phyloP scores from a whole-genome alignment of 352 stramenopile genomes.

The Elongisporangium senticosum region DNA sequence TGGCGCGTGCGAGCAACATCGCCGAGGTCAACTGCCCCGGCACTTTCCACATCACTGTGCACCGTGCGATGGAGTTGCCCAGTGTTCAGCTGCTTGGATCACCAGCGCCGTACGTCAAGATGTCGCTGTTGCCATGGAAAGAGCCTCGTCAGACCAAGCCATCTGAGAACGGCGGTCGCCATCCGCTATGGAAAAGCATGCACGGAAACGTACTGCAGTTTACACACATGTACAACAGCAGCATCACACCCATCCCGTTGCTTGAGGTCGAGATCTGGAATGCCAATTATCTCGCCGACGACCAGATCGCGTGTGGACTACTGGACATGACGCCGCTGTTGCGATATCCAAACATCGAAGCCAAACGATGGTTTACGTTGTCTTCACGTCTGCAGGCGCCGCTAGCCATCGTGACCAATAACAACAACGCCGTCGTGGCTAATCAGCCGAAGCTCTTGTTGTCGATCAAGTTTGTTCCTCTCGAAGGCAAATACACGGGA shows the following conservation, averaged over 20 bases:
- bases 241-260: slow-evolving; percentile 78
- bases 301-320: slow-evolving; percentile 72
- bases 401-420: slow-evolving; percentile 35
- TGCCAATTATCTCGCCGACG: slow-evolving; percentile 75
- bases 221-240: slow-evolving; percentile 87
- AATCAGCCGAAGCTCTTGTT: slow-evolving; percentile 63
- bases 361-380: slow-evolving; percentile 77
- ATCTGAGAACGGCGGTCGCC: slow-evolving; percentile 61
- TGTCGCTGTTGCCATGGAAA: slow-evolving; percentile 81
- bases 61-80: slow-evolving; percentile 67
- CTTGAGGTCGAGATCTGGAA: slow-evolving; percentile 86
- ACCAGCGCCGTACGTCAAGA: slow-evolving; percentile 61
- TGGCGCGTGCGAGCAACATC: slow-evolving; percentile 30
- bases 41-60: slow-evolving; percentile 70
- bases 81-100: slow-evolving; percentile 60
- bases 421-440: slow-evolving; percentile 4
- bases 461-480: slow-evolving; percentile 72
- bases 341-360: slow-evolving; percentile 61
- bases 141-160: slow-evolving; percentile 78
- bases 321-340: slow-evolving; percentile 81
- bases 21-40: slow-evolving; percentile 59
- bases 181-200: slow-evolving; percentile 63
- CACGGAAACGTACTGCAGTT: slow-evolving; percentile 83
- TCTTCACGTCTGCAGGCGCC: slow-evolving; percentile 44
- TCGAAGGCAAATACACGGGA: slow-evolving; percentile 45